phyloP scores from a whole-genome alignment of 2,329 filamentous ascomycete species.

The Fusarium sp. region DNA sequence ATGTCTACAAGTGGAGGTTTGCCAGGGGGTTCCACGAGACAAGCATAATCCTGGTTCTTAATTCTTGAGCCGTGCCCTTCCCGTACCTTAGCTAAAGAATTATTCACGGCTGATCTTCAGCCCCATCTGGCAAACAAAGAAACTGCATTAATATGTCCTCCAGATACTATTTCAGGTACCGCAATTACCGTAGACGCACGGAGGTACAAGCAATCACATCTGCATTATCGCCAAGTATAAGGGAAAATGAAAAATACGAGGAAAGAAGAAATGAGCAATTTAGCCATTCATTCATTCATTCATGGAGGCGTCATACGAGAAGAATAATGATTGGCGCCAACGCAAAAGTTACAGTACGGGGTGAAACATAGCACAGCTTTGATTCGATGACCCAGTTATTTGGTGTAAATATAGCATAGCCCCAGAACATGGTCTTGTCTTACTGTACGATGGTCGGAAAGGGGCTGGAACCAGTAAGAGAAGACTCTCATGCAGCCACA shows the following conservation, averaged over 20 bases:
- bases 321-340: constrained; percentile 35
- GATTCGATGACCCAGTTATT: not conserved
- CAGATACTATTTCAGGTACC: not conserved
- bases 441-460: not conserved
- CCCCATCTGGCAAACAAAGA: not conserved
- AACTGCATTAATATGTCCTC: not conserved
- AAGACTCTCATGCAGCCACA: constrained; percentile 23
- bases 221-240: not conserved
- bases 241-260: constrained; percentile 21
- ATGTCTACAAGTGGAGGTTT: not conserved
- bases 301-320: constrained; percentile 23
- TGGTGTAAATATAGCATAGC: constrained; percentile 23
- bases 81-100: not conserved
- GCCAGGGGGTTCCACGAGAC: constrained; percentile 1
- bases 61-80: not conserved
- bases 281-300: not conserved
- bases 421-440: not conserved
- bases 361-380: constrained; percentile 10
- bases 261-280: not conserved
- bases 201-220: not conserved
- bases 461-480: constrained; percentile 24
- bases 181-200: constrained; percentile 1
- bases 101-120: not conserved
- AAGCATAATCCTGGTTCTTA: constrained; percentile 3
- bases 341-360: constrained; percentile 9